Conservation (phyloP, 2,329 filamentous ascomycete species). For the Talaromyces sp. region DNA sequence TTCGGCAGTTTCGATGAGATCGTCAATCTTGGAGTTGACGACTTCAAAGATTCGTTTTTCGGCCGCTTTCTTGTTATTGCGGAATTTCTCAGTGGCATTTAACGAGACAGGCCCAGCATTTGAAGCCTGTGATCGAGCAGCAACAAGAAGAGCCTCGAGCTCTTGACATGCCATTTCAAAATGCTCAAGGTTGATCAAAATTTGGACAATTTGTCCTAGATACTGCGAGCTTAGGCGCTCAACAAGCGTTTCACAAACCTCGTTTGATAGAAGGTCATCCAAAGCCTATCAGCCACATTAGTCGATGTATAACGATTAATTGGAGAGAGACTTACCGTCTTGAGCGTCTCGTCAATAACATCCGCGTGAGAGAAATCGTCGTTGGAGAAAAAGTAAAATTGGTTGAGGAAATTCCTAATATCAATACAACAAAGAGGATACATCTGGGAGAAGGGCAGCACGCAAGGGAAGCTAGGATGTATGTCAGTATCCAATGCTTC, state of each 20-base stretch:
- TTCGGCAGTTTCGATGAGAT: constrained; percentile 93
- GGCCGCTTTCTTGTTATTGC: constrained; percentile 87
- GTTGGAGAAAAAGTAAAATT: constrained; percentile 96
- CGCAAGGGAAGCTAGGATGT: constrained; percentile 74
- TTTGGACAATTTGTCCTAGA: constrained; percentile 95
- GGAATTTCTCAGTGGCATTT: constrained; percentile 80
- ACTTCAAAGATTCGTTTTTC: constrained; percentile 98
- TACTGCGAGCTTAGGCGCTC: constrained; percentile 90
- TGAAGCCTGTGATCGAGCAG: constrained; percentile 77
- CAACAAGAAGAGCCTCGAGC: constrained; percentile 79
- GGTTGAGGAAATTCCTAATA: constrained; percentile 94
- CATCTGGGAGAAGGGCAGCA: constrained; percentile 98
- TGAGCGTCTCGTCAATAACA: constrained; percentile 86
- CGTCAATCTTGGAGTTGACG: constrained; percentile 97
- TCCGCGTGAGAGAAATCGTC: constrained; percentile 91
- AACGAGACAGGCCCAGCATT: constrained; percentile 75
- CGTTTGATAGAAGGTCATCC: constrained; percentile 89
- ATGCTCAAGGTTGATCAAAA: constrained; percentile 94
- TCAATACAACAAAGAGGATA: constrained; percentile 98
- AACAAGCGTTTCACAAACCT: constrained; percentile 87
- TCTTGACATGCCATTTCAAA: constrained; percentile 92
- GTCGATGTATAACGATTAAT: constrained; percentile 5
- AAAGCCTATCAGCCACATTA: constrained; percentile 60
- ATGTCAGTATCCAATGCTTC: constrained; percentile 25
- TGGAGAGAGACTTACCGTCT: constrained; percentile 57